Evolutionary conservation across 306 rosid genomes (phyloP).

Genomic region (Corylus avellana): DNA sequence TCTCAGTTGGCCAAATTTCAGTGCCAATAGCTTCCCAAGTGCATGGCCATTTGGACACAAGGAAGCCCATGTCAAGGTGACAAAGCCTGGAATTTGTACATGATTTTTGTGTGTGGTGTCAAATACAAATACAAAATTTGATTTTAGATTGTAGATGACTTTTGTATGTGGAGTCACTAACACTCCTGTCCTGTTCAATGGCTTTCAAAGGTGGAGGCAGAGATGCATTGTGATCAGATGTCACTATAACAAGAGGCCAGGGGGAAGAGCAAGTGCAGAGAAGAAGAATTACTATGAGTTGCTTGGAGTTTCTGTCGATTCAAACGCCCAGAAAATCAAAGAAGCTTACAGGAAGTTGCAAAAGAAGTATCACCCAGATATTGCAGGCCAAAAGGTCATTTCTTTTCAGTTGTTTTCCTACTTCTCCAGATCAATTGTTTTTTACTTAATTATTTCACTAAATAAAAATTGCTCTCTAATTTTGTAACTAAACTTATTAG

Average conservation of each 20-base stretch:
- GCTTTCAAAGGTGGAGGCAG: slow-evolving; percentile 42
- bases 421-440: no score
- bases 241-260: slow-evolving; percentile 28
- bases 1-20: slow-evolving; percentile 28
- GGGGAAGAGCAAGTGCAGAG: slow-evolving; percentile 27
- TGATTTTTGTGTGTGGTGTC: background rate
- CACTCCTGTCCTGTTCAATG: background rate
- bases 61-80: slow-evolving; percentile 48
- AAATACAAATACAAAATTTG: no score
- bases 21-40: slow-evolving; percentile 35
- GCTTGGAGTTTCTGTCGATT: slow-evolving; percentile 67
- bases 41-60: slow-evolving; percentile 33
- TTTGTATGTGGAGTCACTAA: background rate
- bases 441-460: no score
- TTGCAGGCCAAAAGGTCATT: slow-evolving; percentile 71
- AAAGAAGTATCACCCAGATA: slow-evolving; percentile 78
- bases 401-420: no score
- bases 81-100: background rate
- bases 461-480: no score
- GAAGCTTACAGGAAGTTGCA: slow-evolving; percentile 77
- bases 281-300: slow-evolving; percentile 61
- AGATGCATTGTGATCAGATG: slow-evolving; percentile 44
- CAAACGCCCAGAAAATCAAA: slow-evolving; percentile 55
- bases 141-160: background rate
- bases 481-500: no score